phyloP scores from a whole-genome alignment of 352 stramenopile species.

The Phytophthora tubulina region DNA sequence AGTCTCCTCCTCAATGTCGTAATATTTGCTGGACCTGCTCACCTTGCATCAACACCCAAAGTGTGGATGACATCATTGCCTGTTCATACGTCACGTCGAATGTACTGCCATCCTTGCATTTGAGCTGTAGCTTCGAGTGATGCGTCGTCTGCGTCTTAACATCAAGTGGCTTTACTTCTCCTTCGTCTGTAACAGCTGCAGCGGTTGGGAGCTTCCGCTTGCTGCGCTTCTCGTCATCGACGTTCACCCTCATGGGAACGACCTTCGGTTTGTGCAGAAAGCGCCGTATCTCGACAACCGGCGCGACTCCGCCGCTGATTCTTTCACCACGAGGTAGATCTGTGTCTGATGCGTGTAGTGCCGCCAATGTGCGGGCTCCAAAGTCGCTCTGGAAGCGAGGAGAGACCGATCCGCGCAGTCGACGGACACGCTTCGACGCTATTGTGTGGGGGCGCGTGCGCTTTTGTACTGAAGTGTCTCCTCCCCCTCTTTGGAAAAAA shows the following conservation, averaged over 20 bases:
- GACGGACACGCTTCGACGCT: conserved; percentile 4
- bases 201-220: conserved; percentile 38
- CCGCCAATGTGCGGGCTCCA: not conserved
- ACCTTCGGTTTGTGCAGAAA: conserved; percentile 34
- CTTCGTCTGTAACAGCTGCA: conserved; percentile 17
- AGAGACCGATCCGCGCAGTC: conserved; percentile 10
- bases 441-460: conserved; percentile 16
- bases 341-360: conserved; percentile 15
- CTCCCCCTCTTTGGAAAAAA: conserved; percentile 25
- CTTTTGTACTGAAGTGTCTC: conserved; percentile 32
- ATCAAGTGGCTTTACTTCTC: conserved; percentile 19
- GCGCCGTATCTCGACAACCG: conserved; percentile 36
- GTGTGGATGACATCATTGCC: conserved; percentile 88
- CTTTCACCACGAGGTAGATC: conserved; percentile 25
- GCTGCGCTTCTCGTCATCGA: conserved; percentile 42
- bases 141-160: conserved; percentile 8
- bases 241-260: conserved; percentile 42
- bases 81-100: conserved; percentile 86
- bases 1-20: not conserved
- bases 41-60: conserved; percentile 86
- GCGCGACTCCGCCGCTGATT: conserved; percentile 25
- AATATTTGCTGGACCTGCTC: not conserved
- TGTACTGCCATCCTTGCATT: conserved; percentile 72
- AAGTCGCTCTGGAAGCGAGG: not conserved
- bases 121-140: conserved; percentile 77